A percentile compares a stretch with the other conserved stretches of the same genome.
Conservation (phyloP, 805 yeast genomes). For the Hanseniaspora pseudoguilliermondii region DNA sequence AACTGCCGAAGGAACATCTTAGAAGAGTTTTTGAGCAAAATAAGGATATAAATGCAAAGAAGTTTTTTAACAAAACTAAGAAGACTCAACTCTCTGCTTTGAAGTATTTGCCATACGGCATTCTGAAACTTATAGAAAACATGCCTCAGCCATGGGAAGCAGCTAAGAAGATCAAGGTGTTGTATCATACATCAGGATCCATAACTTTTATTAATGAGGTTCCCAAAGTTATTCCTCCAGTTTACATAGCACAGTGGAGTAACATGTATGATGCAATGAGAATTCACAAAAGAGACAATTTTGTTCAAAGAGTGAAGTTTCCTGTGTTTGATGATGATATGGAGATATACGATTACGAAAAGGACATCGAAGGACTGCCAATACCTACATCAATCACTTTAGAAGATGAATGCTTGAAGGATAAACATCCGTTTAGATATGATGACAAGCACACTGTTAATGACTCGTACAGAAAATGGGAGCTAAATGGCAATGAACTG, state of each 20-base stretch:
- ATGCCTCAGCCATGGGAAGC: conserved; percentile 99
- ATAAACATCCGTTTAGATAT: conserved; percentile 56
- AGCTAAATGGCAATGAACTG: conserved; percentile 47
- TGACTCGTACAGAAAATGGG: conserved; percentile 64
- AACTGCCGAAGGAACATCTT: conserved; percentile 89
- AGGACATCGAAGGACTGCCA: conserved; percentile 59
- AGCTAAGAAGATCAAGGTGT: conserved; percentile 67
- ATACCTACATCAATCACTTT: conserved; percentile 59
- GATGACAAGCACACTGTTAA: conserved; percentile 39
- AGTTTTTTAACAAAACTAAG: conserved; percentile 63
- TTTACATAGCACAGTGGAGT: conserved; percentile 92
- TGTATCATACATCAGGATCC: conserved; percentile 87
- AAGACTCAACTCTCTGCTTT: conserved; percentile 80
- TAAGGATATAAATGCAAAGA: conserved; percentile 69
- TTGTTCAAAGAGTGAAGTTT: conserved; percentile 80
- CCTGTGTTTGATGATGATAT: conserved; percentile 98
- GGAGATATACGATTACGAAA: conserved; percentile 77
- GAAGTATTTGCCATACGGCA: conserved; percentile 92
- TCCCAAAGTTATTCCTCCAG: conserved; percentile 85
- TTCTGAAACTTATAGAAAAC: conserved; percentile 74
- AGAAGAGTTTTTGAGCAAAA: conserved; percentile 73
- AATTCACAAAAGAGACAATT: conserved; percentile 78
- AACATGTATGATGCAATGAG: conserved; percentile 87
- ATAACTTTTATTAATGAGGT: conserved; percentile 86
- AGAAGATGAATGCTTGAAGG: conserved; percentile 76